phyloP scores from a whole-genome alignment of 1,284 basidiomycete genomes.

The Cryptococcus sp. region DNA sequence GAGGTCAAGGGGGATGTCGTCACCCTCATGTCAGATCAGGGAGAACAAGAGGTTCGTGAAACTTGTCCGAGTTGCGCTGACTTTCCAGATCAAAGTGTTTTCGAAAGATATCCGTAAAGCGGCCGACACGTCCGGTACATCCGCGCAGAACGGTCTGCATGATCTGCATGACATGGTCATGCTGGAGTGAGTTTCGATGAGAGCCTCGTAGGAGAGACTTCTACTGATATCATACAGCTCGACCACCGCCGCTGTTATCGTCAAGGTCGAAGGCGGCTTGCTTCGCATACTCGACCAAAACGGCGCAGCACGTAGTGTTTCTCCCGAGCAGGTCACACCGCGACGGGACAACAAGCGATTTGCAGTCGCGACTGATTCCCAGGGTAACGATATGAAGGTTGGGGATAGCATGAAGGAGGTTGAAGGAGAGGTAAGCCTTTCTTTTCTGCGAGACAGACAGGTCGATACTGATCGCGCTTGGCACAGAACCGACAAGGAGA shows the following conservation, averaged over 20 bases:
- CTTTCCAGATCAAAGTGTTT: constrained; percentile 81
- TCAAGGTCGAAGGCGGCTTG: constrained; percentile 92
- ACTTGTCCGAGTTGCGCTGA: constrained; percentile 1
- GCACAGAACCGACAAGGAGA: constrained; percentile 79
- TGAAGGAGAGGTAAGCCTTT: constrained; percentile 72
- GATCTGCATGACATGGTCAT: constrained; percentile 96
- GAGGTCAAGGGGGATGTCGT: constrained; percentile 88
- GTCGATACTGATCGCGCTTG: constrained; percentile 9
- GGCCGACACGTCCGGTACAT: constrained; percentile 88
- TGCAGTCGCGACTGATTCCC: constrained; percentile 85
- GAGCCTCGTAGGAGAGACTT: neutral
- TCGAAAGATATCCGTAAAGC: constrained; percentile 97
- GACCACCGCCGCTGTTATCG: constrained; percentile 94
- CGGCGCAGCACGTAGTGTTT: constrained; percentile 82
- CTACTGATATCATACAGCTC: constrained; percentile 58
- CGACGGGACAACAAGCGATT: constrained; percentile 73
- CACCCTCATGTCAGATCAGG: constrained; percentile 96
- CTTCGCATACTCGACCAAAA: constrained; percentile 96
- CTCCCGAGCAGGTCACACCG: constrained; percentile 93
- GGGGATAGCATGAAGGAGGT: constrained; percentile 94
- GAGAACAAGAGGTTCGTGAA: constrained; percentile 76
- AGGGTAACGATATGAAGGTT: constrained; percentile 69
- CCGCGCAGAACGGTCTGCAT: constrained; percentile 87
- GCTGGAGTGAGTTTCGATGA: constrained; percentile 71
- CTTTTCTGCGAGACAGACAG: constrained; percentile 1